Evolutionary conservation across 1,139 yeast genomes (phyloP).

Genomic region (Lodderomyces theae): DNA sequence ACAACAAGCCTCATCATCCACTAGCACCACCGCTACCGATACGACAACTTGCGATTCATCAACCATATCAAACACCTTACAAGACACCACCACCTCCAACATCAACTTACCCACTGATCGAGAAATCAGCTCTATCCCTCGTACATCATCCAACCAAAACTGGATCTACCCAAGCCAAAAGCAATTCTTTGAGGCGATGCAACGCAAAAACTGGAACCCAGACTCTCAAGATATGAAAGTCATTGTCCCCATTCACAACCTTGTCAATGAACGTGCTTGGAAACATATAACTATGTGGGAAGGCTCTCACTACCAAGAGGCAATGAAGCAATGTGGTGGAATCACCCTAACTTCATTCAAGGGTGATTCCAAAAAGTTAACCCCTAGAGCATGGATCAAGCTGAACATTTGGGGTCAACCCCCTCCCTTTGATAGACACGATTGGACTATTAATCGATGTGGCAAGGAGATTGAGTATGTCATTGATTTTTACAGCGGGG

Average conservation of each 20-base stretch:
- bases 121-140: constrained; percentile 80
- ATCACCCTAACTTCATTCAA: constrained; percentile 80
- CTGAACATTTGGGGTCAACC: constrained; percentile 58
- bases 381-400: constrained; percentile 87
- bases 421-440: constrained; percentile 93
- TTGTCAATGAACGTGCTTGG: constrained; percentile 95
- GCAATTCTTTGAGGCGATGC: constrained; percentile 93
- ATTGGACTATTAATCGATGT: constrained; percentile 89
- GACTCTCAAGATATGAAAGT: constrained; percentile 79
- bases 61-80: constrained; percentile 20
- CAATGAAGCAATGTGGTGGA: constrained; percentile 64
- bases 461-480: constrained; percentile 85
- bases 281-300: constrained; percentile 83
- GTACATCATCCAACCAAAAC: constrained; percentile 60
- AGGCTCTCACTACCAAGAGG: constrained; percentile 51
- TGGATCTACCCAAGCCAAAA: constrained; percentile 97
- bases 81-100: constrained; percentile 25
- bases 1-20: background rate
- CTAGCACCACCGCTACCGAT: too few relatives aligned
- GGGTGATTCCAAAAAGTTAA: constrained; percentile 80
- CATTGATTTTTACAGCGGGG: constrained; percentile 83
- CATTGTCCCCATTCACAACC: constrained; percentile 91
- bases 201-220: constrained; percentile 86
- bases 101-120: constrained; percentile 61
- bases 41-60: constrained; percentile 46